Base-by-base conservation (phyloP, 139 green algal genomes). In the Tetraselmis chui region DNA sequence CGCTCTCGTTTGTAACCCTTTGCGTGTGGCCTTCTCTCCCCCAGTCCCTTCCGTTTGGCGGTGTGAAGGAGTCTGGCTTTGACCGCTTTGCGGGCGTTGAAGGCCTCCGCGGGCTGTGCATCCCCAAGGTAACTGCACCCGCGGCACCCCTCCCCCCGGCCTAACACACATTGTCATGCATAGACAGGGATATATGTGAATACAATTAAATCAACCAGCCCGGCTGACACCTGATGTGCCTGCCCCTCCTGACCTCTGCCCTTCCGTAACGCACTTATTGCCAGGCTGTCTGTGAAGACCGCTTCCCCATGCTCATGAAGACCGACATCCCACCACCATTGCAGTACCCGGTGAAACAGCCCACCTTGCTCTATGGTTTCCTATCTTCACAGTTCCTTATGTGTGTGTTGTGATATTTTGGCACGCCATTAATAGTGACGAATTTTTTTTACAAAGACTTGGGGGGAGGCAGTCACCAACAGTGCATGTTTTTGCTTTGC, bases 11-110 rank as follows among this genome's bases (percentile, higher is more conserved):
- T n/a, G n/a, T n/a, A n/a, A n/a, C n/a, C n/a, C n/a, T n/a, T n/a
- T n/a, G n/a, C n/a, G n/a, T n/a, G n/a, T n/a, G n/a, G n/a, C n/a
- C n/a, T n/a, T n/a, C n/a, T n/a, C n/a, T n/a, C n/a, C n/a, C n/a
- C n/a, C 96, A 99, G 90, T 95, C 90, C 0, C 92, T 99, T 88
- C 96, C 96, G 0, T 99, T 99, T 92, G 96, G 96, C 29, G 96
- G 96, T 29, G 95, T 99, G 29, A 98, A 98, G 90, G 89, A 97
- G 58, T 94, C 85, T 45, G 96, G 96, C 75, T 99, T 98, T 87
- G 96, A 96, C 81, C 90, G 95, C 59, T 99, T 98, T 90, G 93
- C 85, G 2, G 95, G 96, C 31, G 86, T 99, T 1, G 96, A 99
- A 85, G 96, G 96, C 22, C 89, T 99, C 78, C 91, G 95, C 22